Percentiles rank a stretch among this genome's conserved stretches.
These are phyloP conservation scores for Entophlyctis luteolus DNA, from an alignment of 192 early-diverging fungal species.

Conservation along the genomic window DNA sequence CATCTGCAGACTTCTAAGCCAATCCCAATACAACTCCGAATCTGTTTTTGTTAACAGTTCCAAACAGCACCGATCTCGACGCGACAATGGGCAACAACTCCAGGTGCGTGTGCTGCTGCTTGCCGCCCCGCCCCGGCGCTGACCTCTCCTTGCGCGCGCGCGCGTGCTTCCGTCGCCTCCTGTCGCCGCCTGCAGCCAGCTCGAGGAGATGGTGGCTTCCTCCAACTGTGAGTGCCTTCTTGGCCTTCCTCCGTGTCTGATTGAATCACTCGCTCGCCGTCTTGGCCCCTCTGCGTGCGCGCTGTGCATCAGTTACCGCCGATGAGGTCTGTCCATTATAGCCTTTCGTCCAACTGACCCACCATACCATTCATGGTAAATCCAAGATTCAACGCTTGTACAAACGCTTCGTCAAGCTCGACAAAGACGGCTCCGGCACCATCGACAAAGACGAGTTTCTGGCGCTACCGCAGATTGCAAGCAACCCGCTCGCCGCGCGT, in stretches of 20 bases:
- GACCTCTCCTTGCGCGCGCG: too few species aligned
- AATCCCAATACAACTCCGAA: too few species aligned
- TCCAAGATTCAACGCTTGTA: slow-evolving; percentile 89
- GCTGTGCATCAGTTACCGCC: slow-evolving; percentile 36
- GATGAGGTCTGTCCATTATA: slow-evolving; percentile 28
- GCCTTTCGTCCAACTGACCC: neutral
- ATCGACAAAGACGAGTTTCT: slow-evolving; percentile 98
- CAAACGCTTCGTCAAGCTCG: slow-evolving; percentile 97
- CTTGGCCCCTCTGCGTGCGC: neutral
- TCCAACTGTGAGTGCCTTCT: slow-evolving; percentile 65
- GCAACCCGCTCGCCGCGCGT: slow-evolving; percentile 92
- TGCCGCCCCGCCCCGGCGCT: too few species aligned
- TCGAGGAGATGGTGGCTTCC: slow-evolving; percentile 74
- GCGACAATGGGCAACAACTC: too few species aligned
- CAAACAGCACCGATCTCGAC: too few species aligned
- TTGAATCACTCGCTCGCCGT: neutral
- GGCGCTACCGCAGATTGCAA: slow-evolving; percentile 92
- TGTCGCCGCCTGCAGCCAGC: too few species aligned
- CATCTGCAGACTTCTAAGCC: too few species aligned
- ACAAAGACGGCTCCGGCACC: slow-evolving; percentile 93
- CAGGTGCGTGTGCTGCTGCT: too few species aligned
- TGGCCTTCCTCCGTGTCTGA: neutral
- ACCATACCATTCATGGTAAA: neutral
- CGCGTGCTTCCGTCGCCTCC: too few species aligned
- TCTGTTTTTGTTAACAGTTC: too few species aligned